Conservation (phyloP, 1,284 basidiomycete genomes). For the Trametes sp. region DNA sequence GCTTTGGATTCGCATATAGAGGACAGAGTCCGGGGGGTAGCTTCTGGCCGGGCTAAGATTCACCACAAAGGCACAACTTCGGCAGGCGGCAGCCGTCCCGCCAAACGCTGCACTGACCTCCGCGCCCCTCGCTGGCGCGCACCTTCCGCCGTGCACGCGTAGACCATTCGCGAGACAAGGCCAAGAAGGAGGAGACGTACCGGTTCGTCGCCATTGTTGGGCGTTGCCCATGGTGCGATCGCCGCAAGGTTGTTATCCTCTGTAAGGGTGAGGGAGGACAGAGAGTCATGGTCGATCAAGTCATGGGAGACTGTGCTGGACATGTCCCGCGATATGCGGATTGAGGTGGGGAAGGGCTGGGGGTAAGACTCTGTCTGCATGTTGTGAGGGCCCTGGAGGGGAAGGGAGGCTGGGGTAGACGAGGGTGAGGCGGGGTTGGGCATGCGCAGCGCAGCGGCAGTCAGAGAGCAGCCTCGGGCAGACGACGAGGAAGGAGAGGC, state of each 20-base stretch:
- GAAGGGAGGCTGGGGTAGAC: slow-evolving; percentile 21
- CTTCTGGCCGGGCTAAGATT: background rate
- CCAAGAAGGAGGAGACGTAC: slow-evolving; percentile 11
- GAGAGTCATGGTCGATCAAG: slow-evolving; percentile 25
- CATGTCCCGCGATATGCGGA: slow-evolving; percentile 30
- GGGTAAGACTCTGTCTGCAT: slow-evolving; percentile 27
- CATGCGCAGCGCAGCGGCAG: slow-evolving; percentile 13
- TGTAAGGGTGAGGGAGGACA: slow-evolving; percentile 24
- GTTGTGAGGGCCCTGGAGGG: slow-evolving; percentile 26
- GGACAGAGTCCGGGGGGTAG: background rate
- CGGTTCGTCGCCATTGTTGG: slow-evolving; percentile 30
- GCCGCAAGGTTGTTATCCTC: slow-evolving; percentile 29
- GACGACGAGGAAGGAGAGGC: background rate
- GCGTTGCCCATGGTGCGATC: slow-evolving; percentile 31
- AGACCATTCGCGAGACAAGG: background rate
- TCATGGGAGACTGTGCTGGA: slow-evolving; percentile 24
- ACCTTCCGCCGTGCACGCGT: background rate
- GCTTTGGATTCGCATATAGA: background rate
- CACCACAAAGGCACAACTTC: background rate
- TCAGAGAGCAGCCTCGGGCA: background rate
- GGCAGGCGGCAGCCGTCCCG: background rate
- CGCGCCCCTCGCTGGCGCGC: background rate
- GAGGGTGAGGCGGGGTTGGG: slow-evolving; percentile 26
- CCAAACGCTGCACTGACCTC: background rate
- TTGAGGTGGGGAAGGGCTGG: slow-evolving; percentile 26